Evolutionary conservation across 1,139 yeast species (phyloP).

Genomic region (Barnettozyma hawaiiensis): DNA sequence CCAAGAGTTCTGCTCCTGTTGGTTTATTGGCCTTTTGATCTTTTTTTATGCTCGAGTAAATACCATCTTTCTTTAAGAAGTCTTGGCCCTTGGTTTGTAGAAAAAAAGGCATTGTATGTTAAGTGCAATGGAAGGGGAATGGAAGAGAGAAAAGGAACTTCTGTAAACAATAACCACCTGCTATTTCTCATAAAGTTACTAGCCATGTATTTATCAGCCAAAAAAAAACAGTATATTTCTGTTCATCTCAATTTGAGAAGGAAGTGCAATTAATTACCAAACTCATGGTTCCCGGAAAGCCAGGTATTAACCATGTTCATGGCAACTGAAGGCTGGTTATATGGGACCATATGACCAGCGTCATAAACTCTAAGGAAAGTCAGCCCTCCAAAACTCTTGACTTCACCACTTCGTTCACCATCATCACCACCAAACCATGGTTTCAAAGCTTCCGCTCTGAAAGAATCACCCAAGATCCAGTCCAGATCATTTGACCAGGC

Average conservation of each 20-base stretch:
- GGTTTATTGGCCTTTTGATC: no score
- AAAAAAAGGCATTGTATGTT: no score
- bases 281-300: slow-evolving; percentile 44
- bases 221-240: not conserved
- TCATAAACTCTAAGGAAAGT: slow-evolving; percentile 54
- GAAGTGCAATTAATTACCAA: slow-evolving; percentile 14
- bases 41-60: no score
- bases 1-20: no score
- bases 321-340: slow-evolving; percentile 64
- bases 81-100: no score
- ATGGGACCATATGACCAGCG: slow-evolving; percentile 72
- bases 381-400: slow-evolving; percentile 45
- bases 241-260: not conserved
- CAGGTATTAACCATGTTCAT: slow-evolving; percentile 71
- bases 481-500: slow-evolving; percentile 70
- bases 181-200: not conserved
- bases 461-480: slow-evolving; percentile 50
- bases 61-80: no score
- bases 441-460: slow-evolving; percentile 30
- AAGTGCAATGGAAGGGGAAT: no score
- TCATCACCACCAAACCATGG: slow-evolving; percentile 36
- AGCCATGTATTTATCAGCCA: no score
- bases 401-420: slow-evolving; percentile 47
- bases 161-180: not conserved
- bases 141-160: not conserved